Evolutionary conservation across 2,329 filamentous ascomycete genomes (phyloP).

Genomic region (Hirsutella minnesotensis): DNA sequence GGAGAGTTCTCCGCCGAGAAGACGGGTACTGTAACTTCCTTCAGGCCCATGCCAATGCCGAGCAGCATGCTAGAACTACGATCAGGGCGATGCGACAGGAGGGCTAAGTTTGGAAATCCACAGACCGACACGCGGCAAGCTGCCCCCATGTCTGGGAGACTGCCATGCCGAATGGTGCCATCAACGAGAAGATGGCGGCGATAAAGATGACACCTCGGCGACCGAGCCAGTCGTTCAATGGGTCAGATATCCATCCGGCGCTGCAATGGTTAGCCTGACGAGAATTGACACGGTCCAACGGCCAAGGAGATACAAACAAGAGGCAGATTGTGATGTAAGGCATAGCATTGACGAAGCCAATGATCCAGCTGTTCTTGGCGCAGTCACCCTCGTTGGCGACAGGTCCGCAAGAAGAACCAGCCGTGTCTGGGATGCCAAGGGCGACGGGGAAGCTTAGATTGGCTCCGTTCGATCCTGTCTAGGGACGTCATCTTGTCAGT

Average conservation of each 20-base stretch:
- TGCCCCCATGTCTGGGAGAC: conserved; percentile 46
- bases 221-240: conserved; percentile 44
- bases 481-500: neutral
- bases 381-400: conserved; percentile 24
- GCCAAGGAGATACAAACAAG: conserved; percentile 22
- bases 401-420: conserved; percentile 17
- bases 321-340: conserved; percentile 28
- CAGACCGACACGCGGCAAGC: conserved; percentile 41
- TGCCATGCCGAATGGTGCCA: conserved; percentile 49
- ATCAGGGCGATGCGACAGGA: neutral
- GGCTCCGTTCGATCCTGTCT: conserved; percentile 35
- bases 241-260: conserved; percentile 51
- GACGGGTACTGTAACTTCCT: conserved; percentile 36
- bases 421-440: conserved; percentile 27
- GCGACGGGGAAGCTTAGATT: conserved; percentile 32
- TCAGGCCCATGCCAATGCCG: conserved; percentile 48
- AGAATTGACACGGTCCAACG: too few species aligned
- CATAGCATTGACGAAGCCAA: conserved; percentile 46
- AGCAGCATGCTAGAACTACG: conserved; percentile 27
- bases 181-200: conserved; percentile 47
- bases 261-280: too few species aligned
- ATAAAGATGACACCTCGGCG: conserved; percentile 55
- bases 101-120: neutral
- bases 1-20: conserved; percentile 42
- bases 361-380: conserved; percentile 42